These are phyloP conservation scores for Candida dubliniensis DNA, from an alignment of 1,139 yeast genomes.

Conservation along the genomic window DNA sequence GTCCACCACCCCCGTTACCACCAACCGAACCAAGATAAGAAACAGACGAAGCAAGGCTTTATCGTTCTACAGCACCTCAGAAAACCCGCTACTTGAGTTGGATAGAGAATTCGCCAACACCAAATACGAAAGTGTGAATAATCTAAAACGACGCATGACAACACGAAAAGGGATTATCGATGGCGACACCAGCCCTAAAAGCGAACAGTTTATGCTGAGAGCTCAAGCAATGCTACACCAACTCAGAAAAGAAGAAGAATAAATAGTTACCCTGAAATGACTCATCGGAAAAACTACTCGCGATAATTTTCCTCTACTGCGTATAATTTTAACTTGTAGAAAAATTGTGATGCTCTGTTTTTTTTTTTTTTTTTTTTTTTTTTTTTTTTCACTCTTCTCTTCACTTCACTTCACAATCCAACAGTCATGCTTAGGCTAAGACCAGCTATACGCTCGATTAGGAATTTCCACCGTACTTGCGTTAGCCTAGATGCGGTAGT, in stretches of 20 bases:
- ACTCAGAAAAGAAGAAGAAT: slow-evolving; percentile 21
- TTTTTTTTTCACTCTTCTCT: neutral
- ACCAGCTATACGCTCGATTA: slow-evolving; percentile 5
- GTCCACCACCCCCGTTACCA: slow-evolving; percentile 27
- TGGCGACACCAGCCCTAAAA: slow-evolving; percentile 12
- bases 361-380: slow-evolving; percentile 1
- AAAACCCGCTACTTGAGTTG: slow-evolving; percentile 1
- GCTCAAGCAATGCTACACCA: slow-evolving; percentile 47
- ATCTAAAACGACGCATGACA: slow-evolving; percentile 40
- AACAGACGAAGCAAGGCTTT: slow-evolving; percentile 35
- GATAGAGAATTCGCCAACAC: neutral
- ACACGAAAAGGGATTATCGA: slow-evolving; percentile 25
- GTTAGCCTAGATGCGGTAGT: slow-evolving; percentile 34
- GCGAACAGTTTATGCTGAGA: slow-evolving; percentile 34
- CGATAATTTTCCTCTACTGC: no score
- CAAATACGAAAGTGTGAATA: slow-evolving; percentile 43
- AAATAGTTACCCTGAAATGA: slow-evolving; percentile 2
- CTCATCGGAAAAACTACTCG: neutral
- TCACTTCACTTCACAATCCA: neutral
- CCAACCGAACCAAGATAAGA: slow-evolving; percentile 20
- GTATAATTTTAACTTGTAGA: neutral
- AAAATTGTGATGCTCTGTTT: neutral
- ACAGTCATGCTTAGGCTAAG: slow-evolving; percentile 2
- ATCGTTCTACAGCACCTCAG: slow-evolving; percentile 34
- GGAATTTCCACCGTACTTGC: slow-evolving; percentile 17